Conservation (phyloP, 108 stramenopile species). For the Cyclotella atomus region DNA sequence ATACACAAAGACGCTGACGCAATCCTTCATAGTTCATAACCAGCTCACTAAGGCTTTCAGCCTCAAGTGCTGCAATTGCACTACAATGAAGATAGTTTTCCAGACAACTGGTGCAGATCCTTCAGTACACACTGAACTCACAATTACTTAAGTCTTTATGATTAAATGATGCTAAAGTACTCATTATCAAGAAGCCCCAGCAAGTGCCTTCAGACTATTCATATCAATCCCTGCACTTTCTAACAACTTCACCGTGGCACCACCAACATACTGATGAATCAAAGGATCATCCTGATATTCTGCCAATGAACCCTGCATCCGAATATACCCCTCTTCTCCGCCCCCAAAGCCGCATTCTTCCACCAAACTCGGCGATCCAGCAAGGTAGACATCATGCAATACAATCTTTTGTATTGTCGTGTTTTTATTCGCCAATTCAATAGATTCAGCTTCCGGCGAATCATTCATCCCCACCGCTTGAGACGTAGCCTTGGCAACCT, state of each 20-base stretch:
- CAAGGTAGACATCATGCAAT: conserved; percentile 80
- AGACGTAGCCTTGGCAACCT: conserved; percentile 57
- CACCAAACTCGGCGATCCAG: conserved; percentile 58
- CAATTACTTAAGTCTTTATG: too few relatives aligned
- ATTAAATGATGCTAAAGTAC: too few relatives aligned
- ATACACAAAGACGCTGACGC: too few relatives aligned
- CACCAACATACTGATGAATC: conserved; percentile 79
- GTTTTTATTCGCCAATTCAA: conserved; percentile 78
- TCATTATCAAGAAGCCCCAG: too few relatives aligned
- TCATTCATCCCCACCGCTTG: conserved; percentile 18
- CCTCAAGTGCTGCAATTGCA: too few relatives aligned
- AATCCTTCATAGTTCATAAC: too few relatives aligned
- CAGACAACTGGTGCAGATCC: too few relatives aligned
- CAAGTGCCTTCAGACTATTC: conserved; percentile 26
- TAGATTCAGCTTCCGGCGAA: conserved; percentile 47
- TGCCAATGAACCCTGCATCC: conserved; percentile 83
- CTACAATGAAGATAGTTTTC: too few relatives aligned
- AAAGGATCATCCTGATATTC: conserved; percentile 89
- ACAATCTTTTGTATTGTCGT: conserved; percentile 77
- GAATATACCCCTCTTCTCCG: conserved; percentile 80
- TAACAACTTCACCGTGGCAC: conserved; percentile 78
- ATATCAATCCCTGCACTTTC: conserved; percentile 81
- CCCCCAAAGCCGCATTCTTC: conserved; percentile 78
- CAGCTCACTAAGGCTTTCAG: too few relatives aligned
- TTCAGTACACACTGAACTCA: too few relatives aligned